Evolutionary conservation across 2,329 filamentous ascomycete genomes (phyloP).

Genomic region (Esteya vermicola): DNA sequence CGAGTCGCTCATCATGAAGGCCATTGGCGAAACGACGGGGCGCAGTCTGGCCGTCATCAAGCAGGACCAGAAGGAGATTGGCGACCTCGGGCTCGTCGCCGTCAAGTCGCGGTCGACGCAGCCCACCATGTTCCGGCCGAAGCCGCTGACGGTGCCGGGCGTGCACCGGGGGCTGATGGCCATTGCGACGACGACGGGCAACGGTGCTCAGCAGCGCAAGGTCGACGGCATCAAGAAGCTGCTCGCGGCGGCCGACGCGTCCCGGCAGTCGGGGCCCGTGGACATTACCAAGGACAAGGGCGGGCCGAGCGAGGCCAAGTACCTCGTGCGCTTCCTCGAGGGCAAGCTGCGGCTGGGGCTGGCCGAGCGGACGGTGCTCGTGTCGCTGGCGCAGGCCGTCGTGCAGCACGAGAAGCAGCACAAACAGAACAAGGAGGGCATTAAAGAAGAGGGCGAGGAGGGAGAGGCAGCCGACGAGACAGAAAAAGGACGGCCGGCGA

Average conservation of each 20-base stretch:
- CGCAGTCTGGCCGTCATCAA: slow-evolving; percentile 83
- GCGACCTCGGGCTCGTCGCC: slow-evolving; percentile 85
- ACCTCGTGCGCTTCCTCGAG: slow-evolving; percentile 80
- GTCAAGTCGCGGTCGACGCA: slow-evolving; percentile 93
- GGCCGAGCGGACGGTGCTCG: slow-evolving; percentile 82
- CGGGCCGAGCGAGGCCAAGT: slow-evolving; percentile 89
- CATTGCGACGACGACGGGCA: slow-evolving; percentile 76
- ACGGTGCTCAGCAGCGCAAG: slow-evolving; percentile 79
- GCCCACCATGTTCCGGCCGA: slow-evolving; percentile 96
- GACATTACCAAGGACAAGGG: slow-evolving; percentile 90
- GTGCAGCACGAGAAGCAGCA: slow-evolving; percentile 71
- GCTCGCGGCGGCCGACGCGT: slow-evolving; percentile 72
- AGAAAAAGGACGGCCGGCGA: too few relatives aligned
- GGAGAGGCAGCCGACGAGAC: slow-evolving; percentile 37
- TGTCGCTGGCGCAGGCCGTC: slow-evolving; percentile 78
- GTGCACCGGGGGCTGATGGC: slow-evolving; percentile 80
- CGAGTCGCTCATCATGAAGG: slow-evolving; percentile 97
- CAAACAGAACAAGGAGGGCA: too few relatives aligned
- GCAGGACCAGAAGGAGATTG: slow-evolving; percentile 89
- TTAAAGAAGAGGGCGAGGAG: slow-evolving; percentile 55
- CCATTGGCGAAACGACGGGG: slow-evolving; percentile 88
- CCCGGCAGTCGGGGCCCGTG: slow-evolving; percentile 54
- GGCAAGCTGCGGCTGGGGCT: slow-evolving; percentile 86
- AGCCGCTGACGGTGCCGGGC: slow-evolving; percentile 70
- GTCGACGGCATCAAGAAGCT: slow-evolving; percentile 93